These are phyloP conservation scores for Aspergillus proliferans DNA, from an alignment of 2,329 filamentous ascomycete species.

Conservation along the genomic window DNA sequence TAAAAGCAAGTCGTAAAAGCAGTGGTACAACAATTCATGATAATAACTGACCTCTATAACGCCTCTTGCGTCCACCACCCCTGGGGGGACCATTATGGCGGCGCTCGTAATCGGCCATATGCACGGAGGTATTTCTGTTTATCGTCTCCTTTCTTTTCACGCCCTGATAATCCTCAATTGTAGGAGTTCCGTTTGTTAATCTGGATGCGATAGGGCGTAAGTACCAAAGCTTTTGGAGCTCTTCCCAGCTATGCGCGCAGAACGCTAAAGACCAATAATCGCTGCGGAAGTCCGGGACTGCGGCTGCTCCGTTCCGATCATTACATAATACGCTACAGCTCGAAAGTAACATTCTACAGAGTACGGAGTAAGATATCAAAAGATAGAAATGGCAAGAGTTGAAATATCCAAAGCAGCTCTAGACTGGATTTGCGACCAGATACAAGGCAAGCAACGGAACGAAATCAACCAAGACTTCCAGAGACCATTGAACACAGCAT, in stretches of 20 bases:
- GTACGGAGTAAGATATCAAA: background rate
- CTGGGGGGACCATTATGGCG: constrained; percentile 45
- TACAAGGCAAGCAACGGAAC: too few species aligned
- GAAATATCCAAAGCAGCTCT: too few species aligned
- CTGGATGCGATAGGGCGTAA: constrained; percentile 4
- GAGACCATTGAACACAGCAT: constrained; percentile 7
- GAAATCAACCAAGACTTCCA: too few species aligned
- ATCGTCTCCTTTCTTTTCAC: background rate
- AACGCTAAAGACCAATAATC: constrained; percentile 10
- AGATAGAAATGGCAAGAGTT: too few species aligned
- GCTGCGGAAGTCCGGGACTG: constrained; percentile 7
- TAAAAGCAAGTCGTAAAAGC: background rate
- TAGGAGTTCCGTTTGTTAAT: constrained; percentile 5
- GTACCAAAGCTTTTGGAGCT: constrained; percentile 3
- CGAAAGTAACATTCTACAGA: constrained; percentile 1
- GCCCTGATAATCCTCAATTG: background rate
- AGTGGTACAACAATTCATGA: background rate
- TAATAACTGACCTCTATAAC: constrained; percentile 62
- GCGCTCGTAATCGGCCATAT: constrained; percentile 53
- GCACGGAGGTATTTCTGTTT: constrained; percentile 2
- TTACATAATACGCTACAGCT: constrained; percentile 1
- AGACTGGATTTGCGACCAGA: too few species aligned
- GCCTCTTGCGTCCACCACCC: constrained; percentile 59
- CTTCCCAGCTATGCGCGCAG: constrained; percentile 6
- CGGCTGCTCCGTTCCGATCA: constrained; percentile 15